phyloP scores from a whole-genome alignment of 2,329 filamentous ascomycete genomes.

The Nannizziopsis barbatae region DNA sequence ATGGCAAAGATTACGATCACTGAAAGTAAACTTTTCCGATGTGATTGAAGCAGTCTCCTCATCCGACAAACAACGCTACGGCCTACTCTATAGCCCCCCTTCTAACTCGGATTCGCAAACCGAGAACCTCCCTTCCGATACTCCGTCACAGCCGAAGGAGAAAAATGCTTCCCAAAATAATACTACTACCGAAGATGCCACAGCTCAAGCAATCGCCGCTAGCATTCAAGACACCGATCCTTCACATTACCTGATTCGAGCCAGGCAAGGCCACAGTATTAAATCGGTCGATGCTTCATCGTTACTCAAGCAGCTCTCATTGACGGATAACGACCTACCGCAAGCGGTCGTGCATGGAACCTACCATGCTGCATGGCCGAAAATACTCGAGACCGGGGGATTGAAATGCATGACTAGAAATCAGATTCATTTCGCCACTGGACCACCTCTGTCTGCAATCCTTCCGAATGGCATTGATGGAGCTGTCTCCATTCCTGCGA shows the following conservation, averaged over 20 bases:
- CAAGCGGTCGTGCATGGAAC: conserved; percentile 72
- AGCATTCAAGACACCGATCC: conserved; percentile 40
- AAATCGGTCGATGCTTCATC: conserved; percentile 56
- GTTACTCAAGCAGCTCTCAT: conserved; percentile 57
- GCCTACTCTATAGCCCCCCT: conserved; percentile 49
- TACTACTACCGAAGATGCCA: conserved; percentile 21
- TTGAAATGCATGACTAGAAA: conserved; percentile 70
- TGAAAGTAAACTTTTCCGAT: conserved; percentile 65
- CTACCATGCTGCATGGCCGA: conserved; percentile 66
- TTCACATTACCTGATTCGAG: conserved; percentile 71
- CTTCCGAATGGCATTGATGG: conserved; percentile 20
- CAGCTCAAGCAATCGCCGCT: conserved; percentile 28
- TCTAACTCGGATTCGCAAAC: not conserved
- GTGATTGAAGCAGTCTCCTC: conserved; percentile 56
- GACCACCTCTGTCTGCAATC: conserved; percentile 44
- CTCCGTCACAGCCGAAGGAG: conserved; percentile 11
- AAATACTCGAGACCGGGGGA: conserved; percentile 65
- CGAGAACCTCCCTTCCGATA: not conserved
- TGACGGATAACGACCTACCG: conserved; percentile 47
- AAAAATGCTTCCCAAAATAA: conserved; percentile 17
- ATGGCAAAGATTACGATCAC: conserved; percentile 51
- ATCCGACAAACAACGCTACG: conserved; percentile 87
- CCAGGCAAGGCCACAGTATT: conserved; percentile 90
- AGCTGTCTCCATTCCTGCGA: conserved; percentile 13
- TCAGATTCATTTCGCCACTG: conserved; percentile 81